A percentile compares a stretch with the other conserved stretches of the same genome.
Evolutionary conservation across 352 stramenopile genomes (phyloP).

Genomic region (Globisporangium echinulatum): DNA sequence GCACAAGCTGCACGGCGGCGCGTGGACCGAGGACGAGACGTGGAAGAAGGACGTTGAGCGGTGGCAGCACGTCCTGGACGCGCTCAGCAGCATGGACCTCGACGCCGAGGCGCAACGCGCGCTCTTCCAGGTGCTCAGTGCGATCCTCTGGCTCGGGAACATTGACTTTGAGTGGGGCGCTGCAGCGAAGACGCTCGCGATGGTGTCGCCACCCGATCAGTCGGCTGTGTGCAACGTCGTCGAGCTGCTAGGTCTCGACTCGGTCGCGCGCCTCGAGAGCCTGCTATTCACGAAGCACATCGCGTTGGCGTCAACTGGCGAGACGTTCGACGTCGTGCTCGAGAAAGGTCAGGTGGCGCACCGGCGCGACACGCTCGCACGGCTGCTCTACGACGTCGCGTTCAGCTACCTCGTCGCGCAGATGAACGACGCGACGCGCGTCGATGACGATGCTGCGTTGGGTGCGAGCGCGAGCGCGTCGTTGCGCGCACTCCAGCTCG

Average conservation of each 20-base stretch:
- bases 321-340: slow-evolving; percentile 46
- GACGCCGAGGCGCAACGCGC: slow-evolving; percentile 28
- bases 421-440: slow-evolving; percentile 42
- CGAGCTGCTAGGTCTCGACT: slow-evolving; percentile 27
- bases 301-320: slow-evolving; percentile 32
- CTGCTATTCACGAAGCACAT: slow-evolving; percentile 53
- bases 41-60: slow-evolving; percentile 59
- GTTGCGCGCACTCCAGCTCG: slow-evolving; percentile 31
- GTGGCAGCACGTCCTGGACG: slow-evolving; percentile 49
- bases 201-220: slow-evolving; percentile 13
- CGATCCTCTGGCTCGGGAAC: slow-evolving; percentile 70
- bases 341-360: slow-evolving; percentile 41
- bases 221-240: slow-evolving; percentile 21
- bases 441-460: slow-evolving; percentile 10
- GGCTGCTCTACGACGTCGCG: slow-evolving; percentile 46
- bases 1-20: slow-evolving; percentile 25
- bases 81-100: slow-evolving; percentile 39
- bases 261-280: slow-evolving; percentile 17
- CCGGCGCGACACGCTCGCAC: slow-evolving; percentile 45
- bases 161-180: slow-evolving; percentile 33
- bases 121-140: slow-evolving; percentile 59
- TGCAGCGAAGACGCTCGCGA: slow-evolving; percentile 21
- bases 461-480: slow-evolving; percentile 2
- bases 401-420: slow-evolving; percentile 38
- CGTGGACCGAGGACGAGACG: slow-evolving; percentile 25